Percentiles rank a stretch among this genome's conserved stretches.
Evolutionary conservation across 2,329 filamentous ascomycete genomes (phyloP).

Genomic region (Dothidotthia symphoricarpi): DNA sequence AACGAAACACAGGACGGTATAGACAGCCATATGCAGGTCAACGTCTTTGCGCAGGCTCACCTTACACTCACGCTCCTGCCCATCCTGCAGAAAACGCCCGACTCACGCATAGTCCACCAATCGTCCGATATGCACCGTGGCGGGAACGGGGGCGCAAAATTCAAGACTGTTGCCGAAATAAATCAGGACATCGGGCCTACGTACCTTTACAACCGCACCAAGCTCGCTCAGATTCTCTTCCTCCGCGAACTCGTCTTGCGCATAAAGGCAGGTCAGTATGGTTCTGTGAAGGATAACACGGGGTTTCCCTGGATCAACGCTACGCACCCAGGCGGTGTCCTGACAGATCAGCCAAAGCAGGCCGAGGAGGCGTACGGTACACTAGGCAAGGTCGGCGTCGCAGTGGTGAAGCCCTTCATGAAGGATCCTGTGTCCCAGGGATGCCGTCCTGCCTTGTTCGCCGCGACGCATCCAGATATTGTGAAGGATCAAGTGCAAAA

Average conservation of each 20-base stretch:
- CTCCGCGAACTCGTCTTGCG: conserved; percentile 45
- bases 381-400: conserved; percentile 48
- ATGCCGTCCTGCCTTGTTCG: conserved; percentile 51
- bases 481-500: conserved; percentile 48
- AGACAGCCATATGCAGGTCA: conserved; percentile 53
- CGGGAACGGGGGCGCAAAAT: conserved; percentile 41
- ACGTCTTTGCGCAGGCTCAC: conserved; percentile 52
- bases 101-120: conserved; percentile 51
- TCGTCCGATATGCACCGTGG: conserved; percentile 51
- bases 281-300: conserved; percentile 30
- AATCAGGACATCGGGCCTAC: conserved; percentile 51
- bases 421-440: conserved; percentile 51
- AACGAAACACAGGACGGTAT: conserved; percentile 52
- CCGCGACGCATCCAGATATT: conserved; percentile 48
- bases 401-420: conserved; percentile 48
- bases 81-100: conserved; percentile 45
- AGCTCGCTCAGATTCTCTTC: conserved; percentile 52
- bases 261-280: conserved; percentile 32
- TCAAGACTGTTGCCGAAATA: conserved; percentile 49
- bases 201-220: conserved; percentile 51
- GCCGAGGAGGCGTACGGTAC: conserved; percentile 52
- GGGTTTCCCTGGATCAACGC: conserved; percentile 51
- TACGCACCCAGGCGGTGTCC: conserved; percentile 51
- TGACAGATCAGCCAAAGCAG: conserved; percentile 51
- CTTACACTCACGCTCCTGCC: conserved; percentile 50